Percentiles rank a stretch among this genome's conserved stretches.
Evolutionary conservation across 2,329 filamentous ascomycete genomes (phyloP).

Genomic region (Plenodomus tracheiphilus): DNA sequence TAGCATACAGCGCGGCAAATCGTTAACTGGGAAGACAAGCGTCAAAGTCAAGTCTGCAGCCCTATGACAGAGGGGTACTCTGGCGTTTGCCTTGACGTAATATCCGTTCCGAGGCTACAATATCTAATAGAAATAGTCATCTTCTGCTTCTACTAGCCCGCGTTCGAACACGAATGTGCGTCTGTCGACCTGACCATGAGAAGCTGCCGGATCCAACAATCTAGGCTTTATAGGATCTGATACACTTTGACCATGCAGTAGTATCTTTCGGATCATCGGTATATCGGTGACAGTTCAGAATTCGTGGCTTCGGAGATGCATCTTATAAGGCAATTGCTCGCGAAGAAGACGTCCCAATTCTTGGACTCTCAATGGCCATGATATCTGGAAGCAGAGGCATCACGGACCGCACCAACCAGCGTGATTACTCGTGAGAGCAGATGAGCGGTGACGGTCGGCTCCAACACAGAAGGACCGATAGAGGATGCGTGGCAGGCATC

Average conservation of each 20-base stretch:
- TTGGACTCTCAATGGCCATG: background rate
- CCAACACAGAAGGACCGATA: slow-evolving; percentile 27
- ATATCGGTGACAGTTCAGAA: background rate
- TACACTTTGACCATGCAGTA: background rate
- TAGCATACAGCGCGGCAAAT: background rate
- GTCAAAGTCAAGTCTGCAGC: slow-evolving; percentile 1
- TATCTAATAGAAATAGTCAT: background rate
- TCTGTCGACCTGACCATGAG: background rate
- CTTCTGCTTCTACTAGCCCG: background rate
- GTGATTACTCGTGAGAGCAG: background rate
- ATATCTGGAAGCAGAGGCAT: background rate
- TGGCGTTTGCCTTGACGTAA: slow-evolving; percentile 7
- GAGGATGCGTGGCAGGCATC: slow-evolving; percentile 17
- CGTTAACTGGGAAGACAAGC: slow-evolving; percentile 1
- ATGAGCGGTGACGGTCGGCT: slow-evolving; percentile 27
- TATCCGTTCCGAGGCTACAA: slow-evolving; percentile 7
- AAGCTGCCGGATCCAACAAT: background rate
- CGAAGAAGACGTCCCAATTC: background rate
- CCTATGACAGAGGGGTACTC: slow-evolving; percentile 25
- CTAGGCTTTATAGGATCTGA: background rate
- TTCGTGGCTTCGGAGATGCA: background rate
- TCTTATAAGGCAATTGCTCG: background rate
- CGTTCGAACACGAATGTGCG: background rate
- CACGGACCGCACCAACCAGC: background rate
- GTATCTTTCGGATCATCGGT: slow-evolving; percentile 3